Evolutionary conservation across 805 yeast genomes (phyloP).

Genomic region (Saturnispora besseyi): DNA sequence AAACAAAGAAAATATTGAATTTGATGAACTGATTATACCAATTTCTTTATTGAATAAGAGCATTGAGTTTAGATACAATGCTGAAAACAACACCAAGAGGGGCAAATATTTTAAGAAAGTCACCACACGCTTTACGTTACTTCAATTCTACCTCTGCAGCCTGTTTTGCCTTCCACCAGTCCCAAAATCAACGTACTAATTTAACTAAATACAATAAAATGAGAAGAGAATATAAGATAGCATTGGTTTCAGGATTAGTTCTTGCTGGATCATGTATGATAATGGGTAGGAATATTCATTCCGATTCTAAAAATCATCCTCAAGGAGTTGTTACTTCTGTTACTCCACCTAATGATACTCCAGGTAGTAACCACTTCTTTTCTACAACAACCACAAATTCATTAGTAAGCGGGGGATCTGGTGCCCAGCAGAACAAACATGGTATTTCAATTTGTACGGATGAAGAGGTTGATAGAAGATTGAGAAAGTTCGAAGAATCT

Average conservation of each 20-base stretch:
- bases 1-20: neutral
- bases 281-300: slow-evolving; percentile 21
- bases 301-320: slow-evolving; percentile 20
- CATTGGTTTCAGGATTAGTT: slow-evolving; percentile 27
- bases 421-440: slow-evolving; percentile 35
- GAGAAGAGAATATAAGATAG: slow-evolving; percentile 26
- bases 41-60: neutral
- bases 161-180: slow-evolving; percentile 3
- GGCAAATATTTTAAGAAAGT: neutral
- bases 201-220: slow-evolving; percentile 14
- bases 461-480: slow-evolving; percentile 58
- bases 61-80: neutral
- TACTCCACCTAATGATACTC: neutral
- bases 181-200: slow-evolving; percentile 4
- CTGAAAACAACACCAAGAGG: slow-evolving; percentile 1
- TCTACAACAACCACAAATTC: slow-evolving; percentile 31
- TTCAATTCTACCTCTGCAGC: neutral
- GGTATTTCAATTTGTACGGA: slow-evolving; percentile 52
- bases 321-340: slow-evolving; percentile 4
- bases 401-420: slow-evolving; percentile 33
- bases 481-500: slow-evolving; percentile 72
- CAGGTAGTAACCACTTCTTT: slow-evolving; percentile 18
- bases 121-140: neutral
- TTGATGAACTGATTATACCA: neutral
- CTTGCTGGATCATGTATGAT: slow-evolving; percentile 28